Base-by-base conservation (phyloP, 1,284 basidiomycete species). In the Ganoderma multipileum region DNA sequence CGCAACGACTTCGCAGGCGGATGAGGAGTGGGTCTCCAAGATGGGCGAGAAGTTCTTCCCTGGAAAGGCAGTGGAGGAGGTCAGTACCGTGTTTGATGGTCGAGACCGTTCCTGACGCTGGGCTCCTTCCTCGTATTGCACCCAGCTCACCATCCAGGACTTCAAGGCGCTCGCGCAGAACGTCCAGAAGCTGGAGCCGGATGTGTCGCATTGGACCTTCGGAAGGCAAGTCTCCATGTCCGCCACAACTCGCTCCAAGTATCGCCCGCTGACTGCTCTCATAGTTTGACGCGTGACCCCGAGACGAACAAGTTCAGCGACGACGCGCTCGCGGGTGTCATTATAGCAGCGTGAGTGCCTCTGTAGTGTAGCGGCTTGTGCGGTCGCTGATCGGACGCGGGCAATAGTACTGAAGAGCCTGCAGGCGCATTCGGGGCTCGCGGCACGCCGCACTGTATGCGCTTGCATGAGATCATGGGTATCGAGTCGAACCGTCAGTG, bases 371-470 rank as follows among this genome's bases (percentile, higher is more conserved):
- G 38, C 36, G 9, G 3, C 8, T 33, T 14, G 6, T 47, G 30
- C 62, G 4, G 30, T 41, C 20, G 36, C 20, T 54, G 55, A 63
- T 23, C 12, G 5, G 36, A 60, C 58, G 38, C 12, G 63, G 64
- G 52, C 1, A 5, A 9, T 44, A 93, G 91, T 16, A 94, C 91
- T 0, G 87, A 90, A 69, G 85, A 91, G 67, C 87, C 92, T 30
- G 95, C 94, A 8, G 89, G 83, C 55, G 86, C 91, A 16, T 96
- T 96, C 84, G 84, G 89, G 66, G 95, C 95, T 39, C 89, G 92
- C 39, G 89, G 91, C 12, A 93, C 91, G 2, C 95, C 95, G 41
- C 81, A 83, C 77, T 78, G 87, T 65, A 91, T 96, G 89, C 88
- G 87, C 65, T 79, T 95, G 33, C 87, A 95, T 71, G 94, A 95